A percentile compares a stretch with the other conserved stretches of the same genome.
Conservation (phyloP, 2,329 filamentous ascomycete genomes). For the Teratosphaeria gauchensis region DNA sequence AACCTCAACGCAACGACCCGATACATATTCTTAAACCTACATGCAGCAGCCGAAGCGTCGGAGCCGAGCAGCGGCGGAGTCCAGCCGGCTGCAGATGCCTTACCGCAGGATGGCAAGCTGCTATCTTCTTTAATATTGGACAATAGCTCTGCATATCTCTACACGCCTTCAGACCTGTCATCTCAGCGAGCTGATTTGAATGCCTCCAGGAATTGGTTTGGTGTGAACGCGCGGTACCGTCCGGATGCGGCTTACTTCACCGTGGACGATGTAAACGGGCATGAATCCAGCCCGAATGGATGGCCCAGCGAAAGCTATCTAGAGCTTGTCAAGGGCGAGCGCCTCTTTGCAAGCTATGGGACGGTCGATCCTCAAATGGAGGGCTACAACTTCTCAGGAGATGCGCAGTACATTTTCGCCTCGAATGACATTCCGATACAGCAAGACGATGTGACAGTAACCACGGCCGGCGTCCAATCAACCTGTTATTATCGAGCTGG, state of each 20-base stretch:
- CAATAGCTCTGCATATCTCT: slow-evolving; percentile 43
- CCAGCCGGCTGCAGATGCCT: slow-evolving; percentile 21
- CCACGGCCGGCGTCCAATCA: slow-evolving; percentile 33
- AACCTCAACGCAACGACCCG: slow-evolving; percentile 46
- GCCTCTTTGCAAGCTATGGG: slow-evolving; percentile 48
- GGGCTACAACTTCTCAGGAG: slow-evolving; percentile 45
- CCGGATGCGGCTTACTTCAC: slow-evolving; percentile 47
- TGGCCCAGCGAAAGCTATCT: slow-evolving; percentile 55
- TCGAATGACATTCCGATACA: slow-evolving; percentile 33
- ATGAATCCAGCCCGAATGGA: slow-evolving; percentile 44
- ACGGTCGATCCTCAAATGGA: slow-evolving; percentile 48
- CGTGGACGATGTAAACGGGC: slow-evolving; percentile 26
- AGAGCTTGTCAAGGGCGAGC: slow-evolving; percentile 43
- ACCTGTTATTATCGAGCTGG: slow-evolving; percentile 46
- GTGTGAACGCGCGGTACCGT: slow-evolving; percentile 29
- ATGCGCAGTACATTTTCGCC: slow-evolving; percentile 44
- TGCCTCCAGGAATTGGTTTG: slow-evolving; percentile 44
- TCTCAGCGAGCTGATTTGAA: slow-evolving; percentile 49
- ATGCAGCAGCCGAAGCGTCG: slow-evolving; percentile 41
- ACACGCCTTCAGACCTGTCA: slow-evolving; percentile 42
- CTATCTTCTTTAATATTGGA: slow-evolving; percentile 40
- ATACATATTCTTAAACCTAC: slow-evolving; percentile 49
- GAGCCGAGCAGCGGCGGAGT: slow-evolving; percentile 34
- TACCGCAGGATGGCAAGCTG: slow-evolving; percentile 37
- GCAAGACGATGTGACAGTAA: slow-evolving; percentile 23